Conservation (phyloP, 352 stramenopile genomes). For the Phytophthora multivora region DNA sequence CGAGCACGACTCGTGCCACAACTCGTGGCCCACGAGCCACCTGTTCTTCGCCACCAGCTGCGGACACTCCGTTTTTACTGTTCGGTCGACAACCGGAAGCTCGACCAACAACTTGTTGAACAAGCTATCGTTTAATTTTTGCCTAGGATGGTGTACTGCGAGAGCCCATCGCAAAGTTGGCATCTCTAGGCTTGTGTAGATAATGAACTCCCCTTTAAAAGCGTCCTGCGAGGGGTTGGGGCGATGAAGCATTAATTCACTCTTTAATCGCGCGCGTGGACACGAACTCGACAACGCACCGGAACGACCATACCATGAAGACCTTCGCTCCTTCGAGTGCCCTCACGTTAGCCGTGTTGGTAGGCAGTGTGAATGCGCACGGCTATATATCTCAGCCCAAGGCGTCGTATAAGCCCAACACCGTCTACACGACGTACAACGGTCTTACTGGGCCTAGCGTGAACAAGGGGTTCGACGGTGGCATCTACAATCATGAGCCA, state of each 20-base stretch:
- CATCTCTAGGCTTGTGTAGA: not conserved
- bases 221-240: not conserved
- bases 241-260: not conserved
- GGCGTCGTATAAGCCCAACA: conserved; percentile 32
- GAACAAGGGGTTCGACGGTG: conserved; percentile 37
- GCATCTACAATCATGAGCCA: conserved; percentile 38
- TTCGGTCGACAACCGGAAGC: not conserved
- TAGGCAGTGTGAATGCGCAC: conserved; percentile 13
- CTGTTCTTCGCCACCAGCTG: conserved; percentile 1
- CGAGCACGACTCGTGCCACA: not conserved
- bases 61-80: conserved; percentile 13
- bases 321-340: conserved; percentile 4
- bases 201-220: too few species aligned
- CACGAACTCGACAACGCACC: not conserved
- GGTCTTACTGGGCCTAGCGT: conserved; percentile 26
- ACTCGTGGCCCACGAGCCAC: too few species aligned
- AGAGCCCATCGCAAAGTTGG: conserved; percentile 10
- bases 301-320: conserved; percentile 3
- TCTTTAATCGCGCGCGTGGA: conserved; percentile 5
- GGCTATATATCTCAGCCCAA: conserved; percentile 29
- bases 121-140: conserved; percentile 23
- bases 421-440: conserved; percentile 35
- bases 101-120: not conserved
- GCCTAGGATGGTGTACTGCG: conserved; percentile 6
- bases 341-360: conserved; percentile 17